Conservation (phyloP, 2,329 filamentous ascomycete species). For the Juglanconis oblonga region DNA sequence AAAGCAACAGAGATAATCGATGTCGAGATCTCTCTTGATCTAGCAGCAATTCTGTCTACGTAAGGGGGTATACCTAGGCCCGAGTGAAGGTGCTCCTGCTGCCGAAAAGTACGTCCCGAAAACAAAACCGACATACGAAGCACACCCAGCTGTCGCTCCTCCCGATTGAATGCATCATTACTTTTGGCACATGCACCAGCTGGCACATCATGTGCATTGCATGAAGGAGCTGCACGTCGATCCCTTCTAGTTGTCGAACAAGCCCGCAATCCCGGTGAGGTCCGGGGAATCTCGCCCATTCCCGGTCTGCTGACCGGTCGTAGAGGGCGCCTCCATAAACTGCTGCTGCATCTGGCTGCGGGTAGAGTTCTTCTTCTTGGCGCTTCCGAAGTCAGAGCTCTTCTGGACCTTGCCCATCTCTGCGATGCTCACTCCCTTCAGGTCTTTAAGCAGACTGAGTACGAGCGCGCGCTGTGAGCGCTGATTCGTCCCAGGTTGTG, state of each 20-base stretch:
- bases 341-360: constrained; percentile 63
- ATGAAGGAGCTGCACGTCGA: not conserved
- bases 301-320: constrained; percentile 24
- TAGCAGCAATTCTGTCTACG: not conserved
- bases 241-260: constrained; percentile 36
- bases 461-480: constrained; percentile 78
- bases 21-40: not conserved
- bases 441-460: constrained; percentile 77
- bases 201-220: not conserved
- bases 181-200: not conserved
- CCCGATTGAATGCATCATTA: not conserved
- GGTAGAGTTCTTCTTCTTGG: constrained; percentile 15
- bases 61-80: not conserved
- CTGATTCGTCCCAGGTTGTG: constrained; percentile 57
- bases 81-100: not conserved
- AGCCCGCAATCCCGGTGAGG: constrained; percentile 52
- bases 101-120: not conserved
- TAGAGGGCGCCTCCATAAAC: constrained; percentile 57
- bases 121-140: not conserved
- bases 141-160: not conserved
- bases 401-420: constrained; percentile 83
- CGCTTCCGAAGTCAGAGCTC: constrained; percentile 27
- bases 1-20: not conserved
- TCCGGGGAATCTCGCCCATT: constrained; percentile 39
- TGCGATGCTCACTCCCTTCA: constrained; percentile 87